These are phyloP conservation scores for Dipteronia sinensis DNA, from an alignment of 345 rosid species.

Conservation along the genomic window DNA sequence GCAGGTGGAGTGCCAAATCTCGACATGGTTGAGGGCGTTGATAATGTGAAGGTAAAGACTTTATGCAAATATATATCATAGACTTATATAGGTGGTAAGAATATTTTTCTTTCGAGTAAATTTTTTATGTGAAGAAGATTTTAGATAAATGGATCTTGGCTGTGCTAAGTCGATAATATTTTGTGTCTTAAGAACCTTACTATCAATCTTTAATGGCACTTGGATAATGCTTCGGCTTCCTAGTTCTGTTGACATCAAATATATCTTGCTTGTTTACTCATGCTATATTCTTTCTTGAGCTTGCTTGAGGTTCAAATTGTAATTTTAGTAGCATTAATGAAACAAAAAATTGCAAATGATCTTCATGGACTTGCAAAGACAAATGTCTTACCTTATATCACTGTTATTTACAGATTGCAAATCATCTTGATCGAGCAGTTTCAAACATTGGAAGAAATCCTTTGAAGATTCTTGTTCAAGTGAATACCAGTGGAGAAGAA, in stretches of 20 bases:
- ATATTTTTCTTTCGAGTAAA: background rate
- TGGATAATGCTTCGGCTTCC: background rate
- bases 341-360: background rate
- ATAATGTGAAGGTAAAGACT: slow-evolving; percentile 69
- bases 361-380: background rate
- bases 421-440: slow-evolving; percentile 71
- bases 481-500: slow-evolving; percentile 90
- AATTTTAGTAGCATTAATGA: background rate
- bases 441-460: slow-evolving; percentile 78
- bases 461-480: slow-evolving; percentile 84
- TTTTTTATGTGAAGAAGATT: background rate
- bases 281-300: background rate
- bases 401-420: slow-evolving; percentile 59
- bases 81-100: background rate
- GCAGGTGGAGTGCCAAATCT: slow-evolving; percentile 88
- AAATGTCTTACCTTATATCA: background rate
- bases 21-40: slow-evolving; percentile 72
- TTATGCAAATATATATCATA: background rate
- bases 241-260: background rate
- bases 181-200: background rate
- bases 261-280: background rate
- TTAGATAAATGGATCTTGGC: background rate
- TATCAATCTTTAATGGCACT: background rate
- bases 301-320: background rate
- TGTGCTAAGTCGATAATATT: background rate